These are phyloP conservation scores for Limnomonas spitsbergensis DNA, from an alignment of 139 green algal species.

Conservation along the genomic window DNA sequence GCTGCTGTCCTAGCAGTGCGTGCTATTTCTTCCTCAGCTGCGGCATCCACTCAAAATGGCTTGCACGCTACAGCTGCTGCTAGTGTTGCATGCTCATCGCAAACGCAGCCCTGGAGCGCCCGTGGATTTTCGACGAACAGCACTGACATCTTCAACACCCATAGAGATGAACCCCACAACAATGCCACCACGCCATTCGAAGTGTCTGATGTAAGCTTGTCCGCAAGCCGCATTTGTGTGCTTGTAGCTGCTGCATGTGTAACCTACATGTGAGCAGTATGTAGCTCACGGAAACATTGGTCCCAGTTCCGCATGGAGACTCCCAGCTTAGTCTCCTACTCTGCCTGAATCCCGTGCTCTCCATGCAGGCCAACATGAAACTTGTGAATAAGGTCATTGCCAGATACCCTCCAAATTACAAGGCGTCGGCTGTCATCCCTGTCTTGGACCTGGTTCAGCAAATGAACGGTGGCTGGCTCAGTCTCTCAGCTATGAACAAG, in stretches of 20 bases:
- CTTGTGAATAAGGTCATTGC: slow-evolving; percentile 71
- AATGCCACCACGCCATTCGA: slow-evolving; percentile 79
- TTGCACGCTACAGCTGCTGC: no score
- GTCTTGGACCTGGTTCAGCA: slow-evolving; percentile 97
- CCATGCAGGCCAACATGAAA: slow-evolving; percentile 38
- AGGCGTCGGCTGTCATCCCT: slow-evolving; percentile 88
- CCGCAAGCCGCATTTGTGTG: neutral
- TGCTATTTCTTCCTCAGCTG: neutral
- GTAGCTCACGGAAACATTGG: no score
- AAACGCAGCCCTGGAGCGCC: neutral
- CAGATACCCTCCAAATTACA: slow-evolving; percentile 94
- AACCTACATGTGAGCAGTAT: no score
- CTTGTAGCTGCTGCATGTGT: neutral
- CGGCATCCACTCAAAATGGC: no score
- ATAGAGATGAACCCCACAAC: slow-evolving; percentile 74
- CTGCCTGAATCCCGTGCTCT: neutral
- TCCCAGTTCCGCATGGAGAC: no score
- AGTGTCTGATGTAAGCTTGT: slow-evolving; percentile 60
- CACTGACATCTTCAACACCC: slow-evolving; percentile 86
- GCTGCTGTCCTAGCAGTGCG: neutral
- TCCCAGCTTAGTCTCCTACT: no score
- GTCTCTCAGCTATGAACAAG: slow-evolving; percentile 88
- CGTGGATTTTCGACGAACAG: slow-evolving; percentile 80
- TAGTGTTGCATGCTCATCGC: neutral
- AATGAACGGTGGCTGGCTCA: slow-evolving; percentile 90